Conservation (phyloP, 306 rosid genomes). For the Vachellia collinsii region DNA sequence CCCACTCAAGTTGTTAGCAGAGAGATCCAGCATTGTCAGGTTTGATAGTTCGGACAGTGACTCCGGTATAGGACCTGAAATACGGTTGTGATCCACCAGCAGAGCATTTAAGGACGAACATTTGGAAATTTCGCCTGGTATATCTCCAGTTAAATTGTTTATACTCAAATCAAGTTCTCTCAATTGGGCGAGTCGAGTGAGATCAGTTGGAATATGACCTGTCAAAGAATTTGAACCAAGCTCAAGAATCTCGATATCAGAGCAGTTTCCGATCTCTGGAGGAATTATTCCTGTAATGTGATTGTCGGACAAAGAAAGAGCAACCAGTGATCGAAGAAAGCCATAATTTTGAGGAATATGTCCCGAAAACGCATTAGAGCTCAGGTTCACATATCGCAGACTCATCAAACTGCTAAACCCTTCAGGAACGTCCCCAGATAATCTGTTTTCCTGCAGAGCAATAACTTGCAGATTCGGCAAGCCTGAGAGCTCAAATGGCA, state of each 20-base stretch:
- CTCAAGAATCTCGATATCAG: constrained; percentile 65
- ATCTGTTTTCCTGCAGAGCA: constrained; percentile 72
- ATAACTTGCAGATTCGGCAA: constrained; percentile 82
- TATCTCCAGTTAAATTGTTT: constrained; percentile 72
- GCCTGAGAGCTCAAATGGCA: constrained; percentile 88
- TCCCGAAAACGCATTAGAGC: constrained; percentile 75
- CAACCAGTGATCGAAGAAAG: constrained; percentile 68
- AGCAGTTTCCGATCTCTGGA: constrained; percentile 76
- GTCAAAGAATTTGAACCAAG: constrained; percentile 62
- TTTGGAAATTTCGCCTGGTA: constrained; percentile 74
- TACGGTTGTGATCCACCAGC: constrained; percentile 60
- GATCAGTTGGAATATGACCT: constrained; percentile 65
- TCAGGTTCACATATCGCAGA: constrained; percentile 70
- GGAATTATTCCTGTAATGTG: constrained; percentile 68
- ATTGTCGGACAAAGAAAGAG: constrained; percentile 74
- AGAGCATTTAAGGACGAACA: constrained; percentile 61
- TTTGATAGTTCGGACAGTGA: constrained; percentile 61
- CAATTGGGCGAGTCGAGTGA: constrained; percentile 65
- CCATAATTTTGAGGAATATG: constrained; percentile 81
- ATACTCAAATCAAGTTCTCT: constrained; percentile 69
- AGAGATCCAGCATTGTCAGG: constrained; percentile 69
- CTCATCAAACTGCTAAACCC: constrained; percentile 92
- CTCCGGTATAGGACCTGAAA: constrained; percentile 70
- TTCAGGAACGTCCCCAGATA: constrained; percentile 83
- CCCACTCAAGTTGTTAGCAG: constrained; percentile 79